Evolutionary conservation across 2,329 filamentous ascomycete genomes (phyloP).

Genomic region (Apiospora hydei): DNA sequence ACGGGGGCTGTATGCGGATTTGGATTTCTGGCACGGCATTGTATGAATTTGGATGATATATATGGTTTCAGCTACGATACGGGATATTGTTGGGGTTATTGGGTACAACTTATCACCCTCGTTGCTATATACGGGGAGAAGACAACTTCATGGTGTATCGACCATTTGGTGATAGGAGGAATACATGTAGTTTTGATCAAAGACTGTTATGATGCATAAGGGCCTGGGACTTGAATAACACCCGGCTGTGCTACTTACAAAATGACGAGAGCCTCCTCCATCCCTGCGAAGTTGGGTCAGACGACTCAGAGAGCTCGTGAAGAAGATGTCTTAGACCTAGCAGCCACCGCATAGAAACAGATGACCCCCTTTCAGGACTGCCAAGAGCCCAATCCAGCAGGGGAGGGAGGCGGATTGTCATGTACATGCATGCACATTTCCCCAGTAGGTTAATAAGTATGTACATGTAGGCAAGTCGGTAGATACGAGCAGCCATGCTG

Average conservation of each 20-base stretch:
- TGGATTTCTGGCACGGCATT: not conserved
- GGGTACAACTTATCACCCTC: not conserved
- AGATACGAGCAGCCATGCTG: not conserved
- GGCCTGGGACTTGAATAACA: not conserved
- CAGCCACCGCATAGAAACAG: not conserved
- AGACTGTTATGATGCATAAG: not conserved
- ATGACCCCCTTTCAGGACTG: constrained; percentile 4
- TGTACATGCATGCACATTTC: not conserved
- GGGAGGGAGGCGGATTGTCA: not conserved
- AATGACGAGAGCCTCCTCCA: not conserved
- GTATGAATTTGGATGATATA: constrained; percentile 12
- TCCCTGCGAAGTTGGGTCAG: constrained; percentile 9
- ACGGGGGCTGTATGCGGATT: not conserved
- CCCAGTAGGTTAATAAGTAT: not conserved
- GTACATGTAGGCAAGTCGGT: too few relatives aligned
- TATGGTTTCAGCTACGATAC: not conserved
- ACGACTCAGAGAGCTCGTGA: not conserved
- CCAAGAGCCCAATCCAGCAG: constrained; percentile 3
- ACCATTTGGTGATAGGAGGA: not conserved
- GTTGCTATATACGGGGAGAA: not conserved
- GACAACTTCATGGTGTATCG: not conserved
- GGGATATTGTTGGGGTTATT: not conserved
- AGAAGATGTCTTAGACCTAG: not conserved
- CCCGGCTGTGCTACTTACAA: not conserved
- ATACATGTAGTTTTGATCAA: not conserved